Evolutionary conservation across 2,329 filamentous ascomycete genomes (phyloP).

Genomic region (Microcyclospora tardicrescens): DNA sequence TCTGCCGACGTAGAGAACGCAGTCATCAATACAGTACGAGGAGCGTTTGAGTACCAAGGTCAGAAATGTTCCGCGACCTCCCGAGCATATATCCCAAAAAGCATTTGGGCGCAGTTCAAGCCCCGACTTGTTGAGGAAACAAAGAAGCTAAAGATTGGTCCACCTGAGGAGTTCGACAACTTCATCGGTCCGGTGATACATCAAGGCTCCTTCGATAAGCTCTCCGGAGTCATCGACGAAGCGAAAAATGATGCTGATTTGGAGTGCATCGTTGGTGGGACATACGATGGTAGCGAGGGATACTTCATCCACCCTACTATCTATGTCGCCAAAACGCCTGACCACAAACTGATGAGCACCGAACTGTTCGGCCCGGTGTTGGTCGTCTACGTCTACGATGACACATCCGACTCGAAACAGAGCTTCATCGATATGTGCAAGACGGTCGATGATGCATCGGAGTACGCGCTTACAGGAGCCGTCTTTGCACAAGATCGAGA

Average conservation of each 20-base stretch:
- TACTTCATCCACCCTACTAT: conserved; percentile 78
- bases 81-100: conserved; percentile 63
- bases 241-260: conserved; percentile 65
- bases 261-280: conserved; percentile 61
- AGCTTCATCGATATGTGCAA: conserved; percentile 49
- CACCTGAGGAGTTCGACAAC: conserved; percentile 57
- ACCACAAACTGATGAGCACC: conserved; percentile 59
- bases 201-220: conserved; percentile 66
- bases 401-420: conserved; percentile 32
- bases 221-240: conserved; percentile 61
- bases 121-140: conserved; percentile 55
- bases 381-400: conserved; percentile 64
- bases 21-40: conserved; percentile 68
- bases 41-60: conserved; percentile 81
- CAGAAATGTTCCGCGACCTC: conserved; percentile 86
- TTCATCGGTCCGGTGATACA: conserved; percentile 86
- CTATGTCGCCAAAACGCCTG: conserved; percentile 60
- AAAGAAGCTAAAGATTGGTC: conserved; percentile 56
- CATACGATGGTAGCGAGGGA: conserved; percentile 63
- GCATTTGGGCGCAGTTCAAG: conserved; percentile 60
- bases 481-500: conserved; percentile 60
- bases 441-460: conserved; percentile 56
- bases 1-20: conserved; percentile 69
- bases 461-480: conserved; percentile 66
- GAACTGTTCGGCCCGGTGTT: conserved; percentile 78